A percentile compares a stretch with the other conserved stretches of the same genome.
Evolutionary conservation across 2,329 filamentous ascomycete genomes (phyloP).

Genomic region (Talaromyces sp.): DNA sequence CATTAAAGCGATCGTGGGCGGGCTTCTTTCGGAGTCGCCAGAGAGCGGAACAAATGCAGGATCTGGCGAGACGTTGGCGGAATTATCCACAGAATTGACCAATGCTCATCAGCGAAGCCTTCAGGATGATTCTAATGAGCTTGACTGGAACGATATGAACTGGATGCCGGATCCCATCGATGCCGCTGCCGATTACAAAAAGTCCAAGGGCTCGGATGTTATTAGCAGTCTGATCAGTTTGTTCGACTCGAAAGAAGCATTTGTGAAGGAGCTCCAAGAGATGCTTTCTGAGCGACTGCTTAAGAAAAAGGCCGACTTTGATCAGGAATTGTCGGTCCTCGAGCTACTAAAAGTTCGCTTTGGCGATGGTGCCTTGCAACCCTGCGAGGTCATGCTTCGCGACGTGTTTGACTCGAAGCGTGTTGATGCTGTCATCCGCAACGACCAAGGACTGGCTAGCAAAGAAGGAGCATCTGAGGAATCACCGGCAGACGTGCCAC

Average conservation of each 20-base stretch:
- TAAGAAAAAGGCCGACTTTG: constrained; percentile 62
- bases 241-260: constrained; percentile 83
- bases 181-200: constrained; percentile 85
- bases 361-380: constrained; percentile 78
- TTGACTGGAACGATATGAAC: constrained; percentile 87
- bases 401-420: constrained; percentile 80
- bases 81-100: constrained; percentile 51
- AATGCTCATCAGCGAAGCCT: constrained; percentile 38
- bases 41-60: constrained; percentile 28
- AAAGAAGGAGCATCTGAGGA: constrained; percentile 21
- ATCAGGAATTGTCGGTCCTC: constrained; percentile 77
- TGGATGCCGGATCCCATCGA: constrained; percentile 94
- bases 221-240: constrained; percentile 85
- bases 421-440: constrained; percentile 65
- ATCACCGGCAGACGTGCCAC: constrained; percentile 29
- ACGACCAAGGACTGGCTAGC: constrained; percentile 39
- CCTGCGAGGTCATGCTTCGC: constrained; percentile 95
- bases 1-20: constrained; percentile 60
- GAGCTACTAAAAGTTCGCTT: constrained; percentile 84
- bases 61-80: constrained; percentile 43
- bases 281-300: constrained; percentile 81
- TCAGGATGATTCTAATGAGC: constrained; percentile 55
- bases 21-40: constrained; percentile 54
- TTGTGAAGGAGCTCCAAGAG: constrained; percentile 88
- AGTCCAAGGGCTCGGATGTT: constrained; percentile 83